Evolutionary conservation across 768 basidiomycete genomes (phyloP).

Genomic region (Lentinula detonsa): DNA sequence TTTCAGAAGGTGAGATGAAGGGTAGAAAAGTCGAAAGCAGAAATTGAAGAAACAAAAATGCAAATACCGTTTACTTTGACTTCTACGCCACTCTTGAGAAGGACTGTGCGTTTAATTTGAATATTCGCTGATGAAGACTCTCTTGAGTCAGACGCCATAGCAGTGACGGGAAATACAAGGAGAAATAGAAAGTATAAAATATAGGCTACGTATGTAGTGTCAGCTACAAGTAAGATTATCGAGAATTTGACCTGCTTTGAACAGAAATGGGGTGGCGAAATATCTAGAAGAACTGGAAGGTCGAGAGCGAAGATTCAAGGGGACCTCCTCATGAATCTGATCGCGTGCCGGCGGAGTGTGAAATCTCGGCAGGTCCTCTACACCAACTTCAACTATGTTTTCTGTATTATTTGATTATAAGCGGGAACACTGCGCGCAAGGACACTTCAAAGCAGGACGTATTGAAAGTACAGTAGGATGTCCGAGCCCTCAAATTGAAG

Average conservation of each 20-base stretch:
- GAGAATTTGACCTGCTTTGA: background rate
- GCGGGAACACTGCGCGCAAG: no score
- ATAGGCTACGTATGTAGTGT: background rate
- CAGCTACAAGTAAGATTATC: background rate
- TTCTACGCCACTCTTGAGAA: slow-evolving; percentile 77
- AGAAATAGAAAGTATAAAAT: background rate
- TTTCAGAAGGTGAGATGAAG: background rate
- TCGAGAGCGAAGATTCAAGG: background rate
- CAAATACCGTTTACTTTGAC: slow-evolving; percentile 82
- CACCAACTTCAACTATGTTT: no score
- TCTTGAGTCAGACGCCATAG: background rate
- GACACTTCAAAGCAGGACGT: no score
- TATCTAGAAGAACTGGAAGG: background rate
- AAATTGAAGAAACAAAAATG: slow-evolving; percentile 19
- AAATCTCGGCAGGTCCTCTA: no score
- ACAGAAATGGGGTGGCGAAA: background rate
- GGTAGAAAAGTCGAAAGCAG: slow-evolving; percentile 13
- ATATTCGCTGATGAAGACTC: background rate
- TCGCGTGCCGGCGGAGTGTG: background rate
- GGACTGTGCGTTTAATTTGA: slow-evolving; percentile 27
- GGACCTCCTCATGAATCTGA: background rate
- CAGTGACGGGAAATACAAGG: background rate
- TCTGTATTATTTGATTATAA: no score
- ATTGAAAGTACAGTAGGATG: no score
- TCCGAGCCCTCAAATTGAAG: no score